These are phyloP conservation scores for Boletus huronensis DNA, from an alignment of 768 basidiomycete genomes.

Conservation along the genomic window DNA sequence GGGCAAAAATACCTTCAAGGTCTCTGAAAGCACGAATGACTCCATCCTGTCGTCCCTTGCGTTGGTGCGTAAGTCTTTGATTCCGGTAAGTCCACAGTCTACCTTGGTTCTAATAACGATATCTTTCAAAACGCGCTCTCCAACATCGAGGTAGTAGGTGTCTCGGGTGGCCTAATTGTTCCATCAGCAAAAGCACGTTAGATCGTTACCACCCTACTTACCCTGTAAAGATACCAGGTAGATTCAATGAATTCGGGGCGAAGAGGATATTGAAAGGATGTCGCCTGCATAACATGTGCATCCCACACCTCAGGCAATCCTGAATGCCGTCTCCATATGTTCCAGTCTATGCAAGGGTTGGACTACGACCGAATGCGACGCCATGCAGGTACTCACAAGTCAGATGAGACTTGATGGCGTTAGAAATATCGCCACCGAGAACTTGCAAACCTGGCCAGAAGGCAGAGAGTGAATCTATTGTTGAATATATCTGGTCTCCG, in stretches of 20 bases:
- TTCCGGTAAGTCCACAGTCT: constrained; percentile 80
- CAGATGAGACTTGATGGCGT: constrained; percentile 89
- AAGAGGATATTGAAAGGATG: constrained; percentile 75
- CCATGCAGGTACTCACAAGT: constrained; percentile 53
- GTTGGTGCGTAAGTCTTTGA: constrained; percentile 75
- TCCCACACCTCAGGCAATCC: constrained; percentile 94
- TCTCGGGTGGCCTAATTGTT: constrained; percentile 80
- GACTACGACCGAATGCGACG: background rate
- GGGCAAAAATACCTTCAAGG: constrained; percentile 63
- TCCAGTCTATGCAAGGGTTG: constrained; percentile 62
- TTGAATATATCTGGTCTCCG: constrained; percentile 69
- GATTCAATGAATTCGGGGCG: constrained; percentile 94
- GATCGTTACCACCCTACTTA: constrained; percentile 32
- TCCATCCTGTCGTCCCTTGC: constrained; percentile 94
- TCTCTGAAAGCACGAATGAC: constrained; percentile 91
- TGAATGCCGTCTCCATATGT: constrained; percentile 83
- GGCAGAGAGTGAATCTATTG: constrained; percentile 93
- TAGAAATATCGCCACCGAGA: constrained; percentile 79
- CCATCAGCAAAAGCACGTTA: background rate
- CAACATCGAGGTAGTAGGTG: constrained; percentile 88
- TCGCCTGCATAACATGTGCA: constrained; percentile 66
- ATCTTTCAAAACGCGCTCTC: constrained; percentile 79
- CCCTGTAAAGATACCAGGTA: constrained; percentile 93
- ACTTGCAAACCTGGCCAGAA: constrained; percentile 98
- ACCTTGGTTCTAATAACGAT: constrained; percentile 72